Percentiles rank a stretch among this genome's conserved stretches.
phyloP scores from a whole-genome alignment of 2,329 filamentous ascomycete species.

The Cytospora mali region DNA sequence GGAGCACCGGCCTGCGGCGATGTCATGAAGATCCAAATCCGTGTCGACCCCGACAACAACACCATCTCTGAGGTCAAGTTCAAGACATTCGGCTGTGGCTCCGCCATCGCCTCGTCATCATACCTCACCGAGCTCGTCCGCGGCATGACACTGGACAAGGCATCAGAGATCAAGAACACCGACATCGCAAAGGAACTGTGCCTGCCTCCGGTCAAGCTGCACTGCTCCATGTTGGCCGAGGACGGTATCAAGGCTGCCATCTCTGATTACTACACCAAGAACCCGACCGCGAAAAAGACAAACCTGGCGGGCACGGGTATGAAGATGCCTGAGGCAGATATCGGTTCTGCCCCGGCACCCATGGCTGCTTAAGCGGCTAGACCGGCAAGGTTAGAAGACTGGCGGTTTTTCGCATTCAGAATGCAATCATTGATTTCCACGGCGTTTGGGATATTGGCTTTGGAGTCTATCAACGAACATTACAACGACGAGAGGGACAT shows the following conservation, averaged over 20 bases:
- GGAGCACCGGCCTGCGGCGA: constrained; percentile 90
- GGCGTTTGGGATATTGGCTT: constrained; percentile 19
- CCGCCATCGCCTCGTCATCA: constrained; percentile 90
- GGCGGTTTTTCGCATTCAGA: neutral
- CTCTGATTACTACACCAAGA: constrained; percentile 89
- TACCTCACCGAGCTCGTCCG: constrained; percentile 94
- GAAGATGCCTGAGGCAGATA: constrained; percentile 62
- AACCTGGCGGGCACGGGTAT: constrained; percentile 76
- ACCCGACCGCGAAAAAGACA: constrained; percentile 73
- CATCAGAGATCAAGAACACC: constrained; percentile 89
- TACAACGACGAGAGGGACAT: constrained; percentile 1
- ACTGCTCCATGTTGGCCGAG: constrained; percentile 91
- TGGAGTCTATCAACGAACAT: constrained; percentile 12
- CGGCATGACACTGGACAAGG: constrained; percentile 95
- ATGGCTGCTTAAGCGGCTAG: constrained; percentile 21
- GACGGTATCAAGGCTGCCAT: constrained; percentile 93
- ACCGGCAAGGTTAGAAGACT: neutral
- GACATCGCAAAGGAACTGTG: constrained; percentile 98
- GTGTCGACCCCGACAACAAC: constrained; percentile 84
- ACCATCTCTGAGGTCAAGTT: constrained; percentile 95
- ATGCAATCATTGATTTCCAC: constrained; percentile 6
- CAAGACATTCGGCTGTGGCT: constrained; percentile 96
- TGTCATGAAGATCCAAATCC: constrained; percentile 93
- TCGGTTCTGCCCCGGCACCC: constrained; percentile 36
- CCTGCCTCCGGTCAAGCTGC: constrained; percentile 85